These are phyloP conservation scores for Lasiodiplodia sp. DNA, from an alignment of 2,329 filamentous ascomycete genomes.

Conservation along the genomic window DNA sequence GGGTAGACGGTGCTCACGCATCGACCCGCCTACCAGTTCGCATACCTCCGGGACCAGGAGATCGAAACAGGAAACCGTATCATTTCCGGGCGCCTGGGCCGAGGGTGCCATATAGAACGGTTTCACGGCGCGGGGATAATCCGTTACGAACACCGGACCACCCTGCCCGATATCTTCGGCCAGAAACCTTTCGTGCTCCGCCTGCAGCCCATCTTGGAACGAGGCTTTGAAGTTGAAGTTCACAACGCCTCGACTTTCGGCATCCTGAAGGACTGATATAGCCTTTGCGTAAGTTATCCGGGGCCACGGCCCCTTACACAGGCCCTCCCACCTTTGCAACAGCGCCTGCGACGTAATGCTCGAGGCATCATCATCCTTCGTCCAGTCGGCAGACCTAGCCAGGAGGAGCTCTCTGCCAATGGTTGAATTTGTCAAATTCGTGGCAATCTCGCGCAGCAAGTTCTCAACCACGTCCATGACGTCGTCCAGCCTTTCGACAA, in stretches of 20 bases:
- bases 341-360: slow-evolving; percentile 61
- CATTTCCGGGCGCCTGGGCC: slow-evolving; percentile 29
- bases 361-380: slow-evolving; percentile 39
- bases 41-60: slow-evolving; percentile 84
- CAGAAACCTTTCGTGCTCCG: slow-evolving; percentile 92
- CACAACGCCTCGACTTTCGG: slow-evolving; percentile 57
- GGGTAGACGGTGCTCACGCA: slow-evolving; percentile 81
- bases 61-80: slow-evolving; percentile 88
- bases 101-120: slow-evolving; percentile 84
- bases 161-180: slow-evolving; percentile 70
- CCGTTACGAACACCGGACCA: slow-evolving; percentile 84
- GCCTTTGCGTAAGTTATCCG: slow-evolving; percentile 84
- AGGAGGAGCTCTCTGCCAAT: slow-evolving; percentile 64
- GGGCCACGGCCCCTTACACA: slow-evolving; percentile 78
- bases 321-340: slow-evolving; percentile 73
- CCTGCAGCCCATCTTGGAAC: slow-evolving; percentile 79
- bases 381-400: slow-evolving; percentile 50
- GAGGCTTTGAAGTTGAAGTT: slow-evolving; percentile 72
- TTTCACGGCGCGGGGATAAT: slow-evolving; percentile 89
- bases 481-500: slow-evolving; percentile 71
- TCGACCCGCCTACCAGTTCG: slow-evolving; percentile 86
- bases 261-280: slow-evolving; percentile 70
- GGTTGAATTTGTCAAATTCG: slow-evolving; percentile 56
- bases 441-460: slow-evolving; percentile 70
- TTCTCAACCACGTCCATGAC: slow-evolving; percentile 84